Evolutionary conservation across 2,329 filamentous ascomycete genomes (phyloP).

Genomic region (Aspergillus sp.): DNA sequence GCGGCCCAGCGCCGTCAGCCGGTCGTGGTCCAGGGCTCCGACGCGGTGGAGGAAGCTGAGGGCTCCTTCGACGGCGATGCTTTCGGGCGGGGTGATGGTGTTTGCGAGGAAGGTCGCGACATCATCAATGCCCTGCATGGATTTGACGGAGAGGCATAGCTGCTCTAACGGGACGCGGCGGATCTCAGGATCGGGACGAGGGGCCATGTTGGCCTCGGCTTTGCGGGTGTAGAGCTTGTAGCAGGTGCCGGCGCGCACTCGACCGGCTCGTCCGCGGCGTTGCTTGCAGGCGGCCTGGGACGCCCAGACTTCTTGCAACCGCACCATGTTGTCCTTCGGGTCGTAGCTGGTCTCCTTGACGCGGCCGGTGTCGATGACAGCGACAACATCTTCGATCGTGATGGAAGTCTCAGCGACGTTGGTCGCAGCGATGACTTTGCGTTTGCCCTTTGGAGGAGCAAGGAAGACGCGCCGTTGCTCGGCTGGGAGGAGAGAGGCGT

Average conservation of each 20-base stretch:
- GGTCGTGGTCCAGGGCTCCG: conserved; percentile 81
- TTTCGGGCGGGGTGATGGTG: conserved; percentile 85
- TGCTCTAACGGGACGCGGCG: conserved; percentile 90
- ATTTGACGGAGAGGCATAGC: conserved; percentile 87
- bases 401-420: conserved; percentile 99
- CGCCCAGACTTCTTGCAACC: conserved; percentile 91
- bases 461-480: conserved; percentile 89
- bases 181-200: conserved; percentile 90
- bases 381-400: conserved; percentile 95
- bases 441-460: conserved; percentile 70
- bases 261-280: conserved; percentile 84
- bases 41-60: conserved; percentile 76
- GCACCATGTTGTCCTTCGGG: conserved; percentile 87
- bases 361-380: conserved; percentile 89
- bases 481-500: conserved; percentile 83
- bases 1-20: conserved; percentile 84
- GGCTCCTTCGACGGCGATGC: conserved; percentile 80
- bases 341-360: conserved; percentile 98
- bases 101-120: conserved; percentile 78
- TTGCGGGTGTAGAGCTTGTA: conserved; percentile 93
- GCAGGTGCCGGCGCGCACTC: conserved; percentile 86
- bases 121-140: conserved; percentile 81
- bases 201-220: conserved; percentile 79
- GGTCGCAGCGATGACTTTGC: conserved; percentile 91
- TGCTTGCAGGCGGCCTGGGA: conserved; percentile 94